Evolutionary conservation across 2,329 filamentous ascomycete genomes (phyloP), one percentile per base, ranked within the genome.

Genomic region (Fusarium circinatum): DNA sequence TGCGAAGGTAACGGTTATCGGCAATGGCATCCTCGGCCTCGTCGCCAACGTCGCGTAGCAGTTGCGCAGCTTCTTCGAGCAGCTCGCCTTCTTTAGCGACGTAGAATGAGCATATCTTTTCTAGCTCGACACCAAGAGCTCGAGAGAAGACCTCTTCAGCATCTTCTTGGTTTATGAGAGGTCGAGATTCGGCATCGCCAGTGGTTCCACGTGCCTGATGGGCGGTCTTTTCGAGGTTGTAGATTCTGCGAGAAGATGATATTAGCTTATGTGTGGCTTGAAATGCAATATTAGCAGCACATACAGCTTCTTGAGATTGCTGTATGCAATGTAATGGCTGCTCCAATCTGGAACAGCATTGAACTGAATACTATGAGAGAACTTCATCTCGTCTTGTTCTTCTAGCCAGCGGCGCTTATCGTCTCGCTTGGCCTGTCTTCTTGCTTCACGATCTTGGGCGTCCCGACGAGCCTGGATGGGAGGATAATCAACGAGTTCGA

Each of bases 331-430:
- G 84, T 99, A 99, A 84, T 98, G 91, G 79, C 92, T 95, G 86
- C 94, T 98, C 96, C 96, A 99, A 84, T 99, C 96, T n/a, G 96
- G 96, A 78, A 99, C 96, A 73, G 96, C 95, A 86, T 99, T 99
- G 86, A 99, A 99, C 87, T 99, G 96, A 78, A 99, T 92, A 84
- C 96, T 98, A 83, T 99, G 96, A 24, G 96, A 98, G 88, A 99
- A 99, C 92, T 98, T 98, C 96, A 99, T 99, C 81, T 94, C 94
- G 90, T 93, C 91, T 75, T 87, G 89, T 77, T 91, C 87, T 78
- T 93, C 89, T 78, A 95, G 91, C 87, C 89, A 89, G 80, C 86
- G 86, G 82, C 90, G 88, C 86, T 95, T 95, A 82, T 88, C 86
- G 75, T 84, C 83, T 79, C 87, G 85, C 82, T 89, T 91, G 26